Conservation (phyloP, 768 basidiomycete species). For the Phanerodontia chrysosporium region DNA sequence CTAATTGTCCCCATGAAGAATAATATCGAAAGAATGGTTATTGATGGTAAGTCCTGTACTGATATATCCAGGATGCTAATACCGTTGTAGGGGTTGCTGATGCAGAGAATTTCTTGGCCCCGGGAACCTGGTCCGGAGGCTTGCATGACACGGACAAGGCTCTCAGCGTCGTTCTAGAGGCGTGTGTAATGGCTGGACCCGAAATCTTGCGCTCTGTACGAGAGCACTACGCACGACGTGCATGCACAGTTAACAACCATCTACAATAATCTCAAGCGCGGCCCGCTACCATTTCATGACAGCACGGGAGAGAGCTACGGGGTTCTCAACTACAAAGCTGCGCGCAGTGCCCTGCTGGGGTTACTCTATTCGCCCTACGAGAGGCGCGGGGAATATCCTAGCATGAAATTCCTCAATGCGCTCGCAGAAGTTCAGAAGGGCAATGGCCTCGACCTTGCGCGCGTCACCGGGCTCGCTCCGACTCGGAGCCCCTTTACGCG, state of each 20-base stretch:
- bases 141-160: constrained; percentile 12
- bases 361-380: constrained; percentile 8
- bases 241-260: constrained; percentile 12
- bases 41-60: constrained; percentile 28
- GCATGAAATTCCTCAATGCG: neutral
- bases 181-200: constrained; percentile 19
- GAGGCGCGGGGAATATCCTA: neutral
- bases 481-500: neutral
- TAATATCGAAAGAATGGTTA: constrained; percentile 26
- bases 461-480: neutral
- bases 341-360: neutral
- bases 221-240: constrained; percentile 16
- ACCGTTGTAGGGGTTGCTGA: constrained; percentile 24
- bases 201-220: constrained; percentile 21
- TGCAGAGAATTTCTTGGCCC: constrained; percentile 19
- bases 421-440: constrained; percentile 1
- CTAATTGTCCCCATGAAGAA: constrained; percentile 9
- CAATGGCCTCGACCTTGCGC: constrained; percentile 1
- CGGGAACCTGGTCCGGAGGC: constrained; percentile 13
- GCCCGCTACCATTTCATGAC: neutral
- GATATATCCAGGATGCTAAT: too few species aligned
- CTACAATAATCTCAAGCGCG: neutral
- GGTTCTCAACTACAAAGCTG: constrained; percentile 10
- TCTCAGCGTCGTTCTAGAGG: constrained; percentile 18
- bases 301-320: neutral